Evolutionary conservation across 2,329 filamentous ascomycete species (phyloP), one percentile per base, ranked within the genome.

Genomic region (Fusarium sp.): DNA sequence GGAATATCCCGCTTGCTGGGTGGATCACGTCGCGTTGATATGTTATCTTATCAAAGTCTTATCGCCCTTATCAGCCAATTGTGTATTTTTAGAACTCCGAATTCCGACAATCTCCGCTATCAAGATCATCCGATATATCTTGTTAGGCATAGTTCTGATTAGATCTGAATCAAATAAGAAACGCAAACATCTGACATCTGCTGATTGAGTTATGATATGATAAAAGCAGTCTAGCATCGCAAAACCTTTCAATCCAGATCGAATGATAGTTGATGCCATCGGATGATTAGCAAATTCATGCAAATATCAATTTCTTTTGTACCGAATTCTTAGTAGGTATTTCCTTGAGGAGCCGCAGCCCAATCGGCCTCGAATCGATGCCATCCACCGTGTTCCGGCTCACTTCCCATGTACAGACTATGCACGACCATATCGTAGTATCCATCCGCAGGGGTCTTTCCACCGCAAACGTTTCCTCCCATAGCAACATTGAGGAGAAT

Each of bases 401-500:
- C 84, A 42, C 86, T 85, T 31, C 79, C 81, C 80, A 89, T 80
- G 66, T 81, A 84, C 48, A 89, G 66, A 24, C 81, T 80, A 58
- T 86, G 83, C 1, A 89, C 78, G 4, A 88, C 81, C 76, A 89
- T 81, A 58, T 89, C 87, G 71, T 89, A 89, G 23, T 78, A 76
- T 0, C 87, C 87, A 66, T 88, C 83, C 1, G 70, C 75, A 1
- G 87, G 87, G 16, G 80, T 76, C 71, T 81, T 82, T 0, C 85
- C 86, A 18, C 81, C 76, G 67, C 86, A 88, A 8, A 89, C 87
- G 61, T 86, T 88, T 0, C 87, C 87, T 0, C 87, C 87, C 84
- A 89, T 88, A 2, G 87, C 87, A n/a, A 89, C 81, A 60, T 89
- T 89, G 20, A 89, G 81, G 62, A 89, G 76, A 11, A 89, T 77